Percentiles rank a stretch among this genome's conserved stretches.
phyloP scores from a whole-genome alignment of 2,329 filamentous ascomycete species.

The Albophoma yamanashiensis region DNA sequence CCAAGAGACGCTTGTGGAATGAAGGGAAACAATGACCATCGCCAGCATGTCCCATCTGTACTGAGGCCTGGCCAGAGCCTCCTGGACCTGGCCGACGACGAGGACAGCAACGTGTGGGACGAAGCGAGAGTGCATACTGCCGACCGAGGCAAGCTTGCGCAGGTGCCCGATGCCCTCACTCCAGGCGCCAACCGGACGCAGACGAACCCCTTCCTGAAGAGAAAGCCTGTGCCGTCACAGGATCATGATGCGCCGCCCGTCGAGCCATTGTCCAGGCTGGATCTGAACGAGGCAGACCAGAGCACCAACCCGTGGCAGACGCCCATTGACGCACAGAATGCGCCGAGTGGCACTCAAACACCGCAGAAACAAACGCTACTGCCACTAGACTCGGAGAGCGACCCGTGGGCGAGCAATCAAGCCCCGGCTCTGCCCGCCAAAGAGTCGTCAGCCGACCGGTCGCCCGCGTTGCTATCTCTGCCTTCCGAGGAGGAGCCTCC shows the following conservation, averaged over 20 bases:
- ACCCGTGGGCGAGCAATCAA: conserved; percentile 13
- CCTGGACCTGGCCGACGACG: conserved; percentile 10
- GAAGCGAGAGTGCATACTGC: conserved; percentile 12
- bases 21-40: neutral
- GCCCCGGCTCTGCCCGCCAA: conserved; percentile 17
- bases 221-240: conserved; percentile 21
- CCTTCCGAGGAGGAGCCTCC: conserved; percentile 26
- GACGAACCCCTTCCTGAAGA: conserved; percentile 44
- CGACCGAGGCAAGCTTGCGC: conserved; percentile 3
- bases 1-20: neutral
- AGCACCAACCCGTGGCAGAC: conserved; percentile 24
- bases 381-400: conserved; percentile 15
- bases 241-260: conserved; percentile 16
- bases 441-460: conserved; percentile 11
- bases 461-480: conserved; percentile 23
- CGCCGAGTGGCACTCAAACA: conserved; percentile 2
- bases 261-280: conserved; percentile 30
- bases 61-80: conserved; percentile 20
- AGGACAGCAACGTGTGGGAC: conserved; percentile 21
- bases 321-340: conserved; percentile 11
- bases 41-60: conserved; percentile 16
- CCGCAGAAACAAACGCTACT: conserved; percentile 8
- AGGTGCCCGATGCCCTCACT: conserved; percentile 20
- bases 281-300: conserved; percentile 27
- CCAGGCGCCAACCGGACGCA: conserved; percentile 24